These are phyloP conservation scores for Blastobotrys attinorum DNA, from an alignment of 805 yeast species.

Conservation along the genomic window DNA sequence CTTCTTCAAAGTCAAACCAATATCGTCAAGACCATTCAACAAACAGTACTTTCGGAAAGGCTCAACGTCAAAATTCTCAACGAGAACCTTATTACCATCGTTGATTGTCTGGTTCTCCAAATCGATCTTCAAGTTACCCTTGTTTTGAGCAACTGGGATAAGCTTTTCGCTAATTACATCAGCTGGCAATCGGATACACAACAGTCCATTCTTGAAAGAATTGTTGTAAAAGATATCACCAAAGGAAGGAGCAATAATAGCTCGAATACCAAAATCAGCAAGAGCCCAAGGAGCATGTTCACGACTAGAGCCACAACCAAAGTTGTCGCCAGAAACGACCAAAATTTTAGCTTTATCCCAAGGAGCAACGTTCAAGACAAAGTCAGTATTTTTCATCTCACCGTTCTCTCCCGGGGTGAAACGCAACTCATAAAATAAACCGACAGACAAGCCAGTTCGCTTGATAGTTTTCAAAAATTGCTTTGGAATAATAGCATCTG, in stretches of 20 bases:
- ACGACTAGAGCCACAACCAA: slow-evolving; percentile 98
- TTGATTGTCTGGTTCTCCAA: slow-evolving; percentile 77
- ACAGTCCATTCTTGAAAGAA: slow-evolving; percentile 90
- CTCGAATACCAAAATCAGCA: slow-evolving; percentile 93
- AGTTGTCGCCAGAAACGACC: slow-evolving; percentile 91
- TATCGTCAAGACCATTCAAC: slow-evolving; percentile 92
- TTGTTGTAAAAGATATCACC: slow-evolving; percentile 98
- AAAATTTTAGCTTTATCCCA: slow-evolving; percentile 73
- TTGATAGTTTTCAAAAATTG: slow-evolving; percentile 97
- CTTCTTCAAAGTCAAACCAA: slow-evolving; percentile 89
- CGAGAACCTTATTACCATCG: slow-evolving; percentile 63
- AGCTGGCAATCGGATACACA: slow-evolving; percentile 87
- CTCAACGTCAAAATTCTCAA: slow-evolving; percentile 81
- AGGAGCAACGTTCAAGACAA: slow-evolving; percentile 79
- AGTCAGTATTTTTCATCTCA: slow-evolving; percentile 58
- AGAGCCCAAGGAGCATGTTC: slow-evolving; percentile 99
- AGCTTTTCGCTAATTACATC: slow-evolving; percentile 63
- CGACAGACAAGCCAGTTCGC: slow-evolving; percentile 85
- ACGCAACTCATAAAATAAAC: slow-evolving; percentile 88
- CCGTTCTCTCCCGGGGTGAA: slow-evolving; percentile 41
- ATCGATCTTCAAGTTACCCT: slow-evolving; percentile 67
- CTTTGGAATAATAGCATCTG: slow-evolving; percentile 98
- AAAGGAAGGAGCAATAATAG: slow-evolving; percentile 94
- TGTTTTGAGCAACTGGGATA: slow-evolving; percentile 71
- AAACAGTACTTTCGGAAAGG: slow-evolving; percentile 91